Conservation (phyloP, 2,329 filamentous ascomycete species). For the Penicillium psychrosexuale region DNA sequence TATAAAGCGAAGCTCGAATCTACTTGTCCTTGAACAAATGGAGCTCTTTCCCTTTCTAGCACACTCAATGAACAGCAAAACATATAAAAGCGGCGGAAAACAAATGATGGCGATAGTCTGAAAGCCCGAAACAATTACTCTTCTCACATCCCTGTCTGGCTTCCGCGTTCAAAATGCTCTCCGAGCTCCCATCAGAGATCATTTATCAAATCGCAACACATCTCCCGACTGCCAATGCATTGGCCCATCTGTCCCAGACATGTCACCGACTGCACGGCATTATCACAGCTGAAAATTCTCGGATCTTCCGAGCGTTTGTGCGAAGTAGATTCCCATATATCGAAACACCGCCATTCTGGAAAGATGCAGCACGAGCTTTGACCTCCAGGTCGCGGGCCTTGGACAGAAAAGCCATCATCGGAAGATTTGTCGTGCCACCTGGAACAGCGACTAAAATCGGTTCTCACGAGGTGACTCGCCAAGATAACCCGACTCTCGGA, state of each 20-base stretch:
- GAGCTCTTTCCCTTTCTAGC: neutral
- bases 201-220: slow-evolving; percentile 41
- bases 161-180: slow-evolving; percentile 26
- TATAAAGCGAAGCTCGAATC: neutral
- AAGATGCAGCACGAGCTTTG: slow-evolving; percentile 52
- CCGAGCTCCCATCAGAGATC: slow-evolving; percentile 43
- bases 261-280: slow-evolving; percentile 47
- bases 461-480: slow-evolving; percentile 33
- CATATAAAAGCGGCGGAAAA: neutral
- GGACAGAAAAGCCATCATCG: slow-evolving; percentile 55
- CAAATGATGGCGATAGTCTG: neutral
- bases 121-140: neutral
- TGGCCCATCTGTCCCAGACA: slow-evolving; percentile 46
- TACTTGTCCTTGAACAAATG: neutral
- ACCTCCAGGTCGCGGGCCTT: slow-evolving; percentile 57
- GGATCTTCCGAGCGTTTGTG: slow-evolving; percentile 47
- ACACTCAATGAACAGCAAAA: neutral
- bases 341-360: slow-evolving; percentile 44
- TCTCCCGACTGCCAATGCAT: slow-evolving; percentile 46
- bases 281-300: slow-evolving; percentile 49
- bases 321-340: slow-evolving; percentile 49
- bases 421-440: slow-evolving; percentile 51
- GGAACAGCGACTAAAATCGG: slow-evolving; percentile 41
- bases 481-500: slow-evolving; percentile 53
- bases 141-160: neutral